Base-by-base conservation (phyloP, 2,329 filamentous ascomycete genomes). In the Scedosporium dehoogii region DNA sequence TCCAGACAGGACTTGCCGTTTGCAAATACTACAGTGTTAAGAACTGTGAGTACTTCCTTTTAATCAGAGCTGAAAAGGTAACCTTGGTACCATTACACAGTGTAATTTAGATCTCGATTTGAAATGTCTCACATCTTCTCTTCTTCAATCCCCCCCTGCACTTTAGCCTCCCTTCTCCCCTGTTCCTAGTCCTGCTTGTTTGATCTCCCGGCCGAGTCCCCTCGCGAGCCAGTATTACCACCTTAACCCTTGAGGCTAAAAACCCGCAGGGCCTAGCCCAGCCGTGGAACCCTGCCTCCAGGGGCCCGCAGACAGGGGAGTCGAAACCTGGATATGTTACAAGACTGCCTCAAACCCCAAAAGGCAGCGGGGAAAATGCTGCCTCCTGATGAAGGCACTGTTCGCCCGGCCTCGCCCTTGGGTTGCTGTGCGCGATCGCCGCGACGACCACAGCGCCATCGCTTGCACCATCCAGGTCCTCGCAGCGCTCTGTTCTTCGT, bases 291-390 rank as follows among this genome's bases (percentile, higher is more conserved):
- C 59, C 29, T 62, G 51, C 6, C n/a, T 25, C 48, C 60, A 62
- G 60, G 60, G 60, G 60, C n/a, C 38, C 27, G 2, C 38, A 16
- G 18, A 44, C 42, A 60, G 25, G 59, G 67, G 61, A 63, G 66
- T 65, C 76, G 77, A 80, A 80, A 80, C 78, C 70, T 66, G 66
- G 69, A 70, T 70, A 62, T 76, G 78, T 80, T 75, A 72, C 78
- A 80, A 73, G 68, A 73, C 67, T 79, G 78, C 77, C 73, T 79
- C 78, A 79, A 72, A 68, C 66, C 66, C 71, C 64, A 64, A n/a
- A 16, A 48, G n/a, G n/a, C 44, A 21, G 18, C 6, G 18, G 16
- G 44, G 44, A 21, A 7, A 18, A 18, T 48, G 16, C 6, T 48
- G 44, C 23, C 51, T 25, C 51, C 23, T 55, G 18, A 16, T 6